Base-by-base conservation (phyloP, 257 asterid species). In the Nemophila menziesii region DNA sequence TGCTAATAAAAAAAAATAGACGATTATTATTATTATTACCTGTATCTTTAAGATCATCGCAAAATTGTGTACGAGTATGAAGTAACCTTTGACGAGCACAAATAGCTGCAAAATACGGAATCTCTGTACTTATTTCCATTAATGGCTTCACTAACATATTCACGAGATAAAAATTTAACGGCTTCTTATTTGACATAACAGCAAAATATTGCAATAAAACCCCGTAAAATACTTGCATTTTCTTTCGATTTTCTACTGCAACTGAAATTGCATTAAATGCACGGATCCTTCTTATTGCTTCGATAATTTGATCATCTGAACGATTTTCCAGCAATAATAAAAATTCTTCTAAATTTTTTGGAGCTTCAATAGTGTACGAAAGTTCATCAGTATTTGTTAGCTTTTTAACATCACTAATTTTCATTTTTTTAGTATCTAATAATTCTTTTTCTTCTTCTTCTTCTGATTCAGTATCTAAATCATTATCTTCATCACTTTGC, bases 291-390 rank as follows among this genome's bases (percentile, higher is more conserved):
- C 69, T 60, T 43, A 90, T 75, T 62, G 93, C 98, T 77, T 90
- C 98, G 63, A 81, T 21, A 63, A 81, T 57, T 67, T 81, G 89
- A 56, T 90, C 96, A 36, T 80, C 71, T 5, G 98, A 67, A 55
- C 79, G 74, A 42, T 77, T 69, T 54, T 79, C 92, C 50, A 90
- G 26, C 47, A 85, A 57, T 37, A 75, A 66, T 50, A 73, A 54
- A 49, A 90, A 72, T 62, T 90, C 96, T 59, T 85, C 93, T 48
- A 76, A 66, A 55, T 44, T 72, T 70, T 74, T 81, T 20, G 96
- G 98, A 48, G 98, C 98, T 59, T 90, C 96, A 67, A 90, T 81
- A 24, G 96, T 81, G 61, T 70, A 90, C 13, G 96, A 93, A 69
- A 90, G 98, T 60, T 90, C 56, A 36, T 58, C 70, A 39, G 47